Percentiles rank a stretch among this genome's conserved stretches.
phyloP scores from a whole-genome alignment of 108 stramenopile genomes.

The Stephanodiscus triporus region DNA sequence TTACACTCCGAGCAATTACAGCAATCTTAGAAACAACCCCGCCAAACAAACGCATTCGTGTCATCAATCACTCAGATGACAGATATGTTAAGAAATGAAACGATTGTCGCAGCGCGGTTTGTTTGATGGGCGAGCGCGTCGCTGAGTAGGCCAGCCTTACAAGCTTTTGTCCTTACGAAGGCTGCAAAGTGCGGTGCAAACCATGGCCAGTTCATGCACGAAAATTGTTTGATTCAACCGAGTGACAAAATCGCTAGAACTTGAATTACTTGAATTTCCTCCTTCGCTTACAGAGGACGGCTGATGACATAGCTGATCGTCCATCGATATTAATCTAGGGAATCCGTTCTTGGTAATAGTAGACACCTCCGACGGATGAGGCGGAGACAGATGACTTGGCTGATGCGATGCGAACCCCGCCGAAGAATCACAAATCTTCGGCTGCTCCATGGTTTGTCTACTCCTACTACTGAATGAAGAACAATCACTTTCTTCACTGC shows the following conservation, averaged over 20 bases:
- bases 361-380: background rate
- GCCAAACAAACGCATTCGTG: background rate
- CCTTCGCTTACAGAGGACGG: background rate
- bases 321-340: background rate
- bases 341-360: background rate
- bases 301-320: background rate
- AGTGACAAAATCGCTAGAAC: conserved; percentile 11
- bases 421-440: background rate
- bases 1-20: background rate
- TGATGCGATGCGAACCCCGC: background rate
- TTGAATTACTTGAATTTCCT: background rate
- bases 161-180: conserved; percentile 31
- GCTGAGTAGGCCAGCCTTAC: background rate
- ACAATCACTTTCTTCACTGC: background rate
- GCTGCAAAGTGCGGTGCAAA: conserved; percentile 41
- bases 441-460: background rate
- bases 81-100: too few relatives aligned
- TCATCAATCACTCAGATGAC: background rate
- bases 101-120: background rate
- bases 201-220: conserved; percentile 47
- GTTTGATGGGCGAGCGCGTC: background rate
- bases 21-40: background rate
- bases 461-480: background rate
- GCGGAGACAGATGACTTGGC: background rate
- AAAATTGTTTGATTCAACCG: conserved; percentile 39